phyloP scores from a whole-genome alignment of 129 eudicot species.

The Solidago caesia region DNA sequence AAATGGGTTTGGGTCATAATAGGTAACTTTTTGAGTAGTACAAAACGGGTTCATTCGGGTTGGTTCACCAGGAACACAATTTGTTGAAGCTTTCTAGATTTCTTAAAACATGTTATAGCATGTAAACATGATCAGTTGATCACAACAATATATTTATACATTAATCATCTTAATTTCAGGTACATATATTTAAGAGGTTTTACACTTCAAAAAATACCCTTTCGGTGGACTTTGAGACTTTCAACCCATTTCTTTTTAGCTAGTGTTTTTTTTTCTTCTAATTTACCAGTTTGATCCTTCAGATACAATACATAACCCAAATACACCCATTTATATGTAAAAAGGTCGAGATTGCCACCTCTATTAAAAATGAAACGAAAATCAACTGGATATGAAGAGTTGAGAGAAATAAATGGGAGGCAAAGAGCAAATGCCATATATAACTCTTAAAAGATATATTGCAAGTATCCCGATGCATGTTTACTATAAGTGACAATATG shows the following conservation, averaged over 20 bases:
- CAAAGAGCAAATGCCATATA: neutral
- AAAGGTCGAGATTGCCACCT: neutral
- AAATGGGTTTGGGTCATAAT: neutral
- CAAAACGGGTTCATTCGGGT: neutral
- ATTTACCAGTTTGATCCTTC: no score
- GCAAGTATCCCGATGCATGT: neutral
- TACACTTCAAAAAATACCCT: neutral
- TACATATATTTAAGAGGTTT: neutral
- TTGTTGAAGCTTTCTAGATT: neutral
- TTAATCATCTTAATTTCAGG: neutral
- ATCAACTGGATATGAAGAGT: neutral
- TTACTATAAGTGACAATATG: neutral
- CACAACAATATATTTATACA: neutral
- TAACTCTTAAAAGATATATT: neutral
- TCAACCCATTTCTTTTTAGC: neutral
- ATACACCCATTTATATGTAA: neutral
- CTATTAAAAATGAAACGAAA: neutral
- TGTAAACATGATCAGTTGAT: neutral
- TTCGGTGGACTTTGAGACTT: neutral
- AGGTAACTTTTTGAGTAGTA: neutral
- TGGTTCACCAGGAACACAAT: neutral
- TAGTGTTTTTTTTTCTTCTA: no score
- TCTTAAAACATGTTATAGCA: neutral
- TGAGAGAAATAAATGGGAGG: neutral
- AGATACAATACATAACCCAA: neutral